Percentiles rank a stretch among this genome's conserved stretches.
phyloP scores from a whole-genome alignment of 2,329 filamentous ascomycete genomes.

The Xylaria sp. region DNA sequence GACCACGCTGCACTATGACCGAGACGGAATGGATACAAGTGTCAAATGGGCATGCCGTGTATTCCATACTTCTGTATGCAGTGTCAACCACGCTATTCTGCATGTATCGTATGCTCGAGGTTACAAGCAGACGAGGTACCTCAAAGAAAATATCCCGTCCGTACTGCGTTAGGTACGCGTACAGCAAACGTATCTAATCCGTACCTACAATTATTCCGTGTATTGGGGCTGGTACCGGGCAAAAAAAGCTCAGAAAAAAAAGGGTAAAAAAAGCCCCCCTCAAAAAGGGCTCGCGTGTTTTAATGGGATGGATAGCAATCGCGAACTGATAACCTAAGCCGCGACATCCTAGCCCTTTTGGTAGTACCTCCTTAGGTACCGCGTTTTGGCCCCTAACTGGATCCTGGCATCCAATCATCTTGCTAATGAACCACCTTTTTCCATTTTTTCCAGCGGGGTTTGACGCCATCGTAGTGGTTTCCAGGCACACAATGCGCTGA shows the following conservation, averaged over 20 bases:
- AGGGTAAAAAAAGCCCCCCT: conserved; percentile 1
- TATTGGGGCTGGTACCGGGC: conserved; percentile 9
- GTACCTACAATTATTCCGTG: background rate
- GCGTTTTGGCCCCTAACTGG: conserved; percentile 23
- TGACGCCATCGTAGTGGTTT: background rate
- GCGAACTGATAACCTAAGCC: conserved; percentile 4
- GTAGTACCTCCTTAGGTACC: conserved; percentile 4
- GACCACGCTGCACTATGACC: background rate
- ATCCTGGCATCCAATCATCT: conserved; percentile 1
- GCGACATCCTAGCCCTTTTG: conserved; percentile 14
- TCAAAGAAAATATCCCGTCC: too few species aligned
- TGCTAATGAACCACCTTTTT: background rate
- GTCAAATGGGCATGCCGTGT: too few species aligned
- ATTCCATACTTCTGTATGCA: background rate
- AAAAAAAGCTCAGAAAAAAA: background rate
- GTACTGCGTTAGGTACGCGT: background rate
- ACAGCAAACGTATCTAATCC: background rate
- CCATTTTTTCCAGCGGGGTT: background rate
- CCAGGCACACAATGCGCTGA: background rate
- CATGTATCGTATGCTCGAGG: too few species aligned
- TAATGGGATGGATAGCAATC: conserved; percentile 5
- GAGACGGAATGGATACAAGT: background rate
- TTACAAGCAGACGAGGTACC: too few species aligned
- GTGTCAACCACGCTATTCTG: background rate
- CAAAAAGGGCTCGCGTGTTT: conserved; percentile 10